A percentile compares a stretch with the other conserved stretches of the same genome.
These are phyloP conservation scores for Vitis rupestris DNA, from an alignment of 164 flowering plant species.

Conservation along the genomic window DNA sequence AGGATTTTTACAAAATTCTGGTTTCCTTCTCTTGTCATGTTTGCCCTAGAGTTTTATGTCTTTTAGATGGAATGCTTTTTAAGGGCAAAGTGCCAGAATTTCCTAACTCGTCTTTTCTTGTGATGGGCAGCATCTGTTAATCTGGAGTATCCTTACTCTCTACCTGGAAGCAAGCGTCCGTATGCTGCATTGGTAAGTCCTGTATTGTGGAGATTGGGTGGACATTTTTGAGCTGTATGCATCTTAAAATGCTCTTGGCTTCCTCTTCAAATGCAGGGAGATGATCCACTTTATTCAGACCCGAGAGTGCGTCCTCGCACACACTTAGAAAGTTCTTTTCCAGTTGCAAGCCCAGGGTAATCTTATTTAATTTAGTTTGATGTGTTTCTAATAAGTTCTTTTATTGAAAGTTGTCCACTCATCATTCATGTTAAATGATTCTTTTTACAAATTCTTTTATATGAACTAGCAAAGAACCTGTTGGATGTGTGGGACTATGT, in stretches of 20 bases:
- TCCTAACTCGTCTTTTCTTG: neutral
- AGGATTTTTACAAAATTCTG: too few relatives aligned
- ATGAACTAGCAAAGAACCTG: neutral
- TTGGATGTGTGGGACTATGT: too few relatives aligned
- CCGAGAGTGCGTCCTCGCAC: conserved; percentile 24
- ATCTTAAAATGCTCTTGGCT: neutral
- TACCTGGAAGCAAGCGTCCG: conserved; percentile 29
- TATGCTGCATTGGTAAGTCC: conserved; percentile 24
- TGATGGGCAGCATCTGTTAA: conserved; percentile 15
- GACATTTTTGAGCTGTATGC: neutral
- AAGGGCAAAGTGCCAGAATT: neutral
- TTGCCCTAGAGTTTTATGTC: neutral
- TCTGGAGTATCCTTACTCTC: conserved; percentile 10
- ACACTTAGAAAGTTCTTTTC: conserved; percentile 22
- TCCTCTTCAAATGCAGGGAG: conserved; percentile 21
- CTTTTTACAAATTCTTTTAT: neutral
- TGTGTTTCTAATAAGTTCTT: neutral
- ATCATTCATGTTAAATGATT: neutral
- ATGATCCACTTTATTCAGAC: conserved; percentile 22
- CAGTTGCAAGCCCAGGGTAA: conserved; percentile 28
- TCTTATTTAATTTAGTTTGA: neutral
- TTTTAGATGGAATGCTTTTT: neutral
- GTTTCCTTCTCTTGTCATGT: neutral
- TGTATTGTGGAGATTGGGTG: neutral
- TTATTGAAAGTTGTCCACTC: neutral